phyloP scores from a whole-genome alignment of 2,329 filamentous ascomycete genomes.

The Talaromyces amestolkiae region DNA sequence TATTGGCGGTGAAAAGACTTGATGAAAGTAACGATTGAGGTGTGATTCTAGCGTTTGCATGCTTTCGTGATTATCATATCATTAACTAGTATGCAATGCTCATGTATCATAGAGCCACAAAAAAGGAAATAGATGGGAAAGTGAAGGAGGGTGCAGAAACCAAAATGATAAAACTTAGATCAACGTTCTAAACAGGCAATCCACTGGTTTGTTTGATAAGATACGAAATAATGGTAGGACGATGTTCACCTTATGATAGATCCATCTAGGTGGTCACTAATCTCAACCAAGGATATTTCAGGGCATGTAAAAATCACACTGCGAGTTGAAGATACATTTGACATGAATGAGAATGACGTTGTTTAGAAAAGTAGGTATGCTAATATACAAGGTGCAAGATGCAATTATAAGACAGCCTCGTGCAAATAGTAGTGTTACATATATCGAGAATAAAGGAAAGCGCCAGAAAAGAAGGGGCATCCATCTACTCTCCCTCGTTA shows the following conservation, averaged over 20 bases:
- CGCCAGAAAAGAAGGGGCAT: neutral
- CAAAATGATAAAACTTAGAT: neutral
- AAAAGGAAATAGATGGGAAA: neutral
- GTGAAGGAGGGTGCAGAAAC: neutral
- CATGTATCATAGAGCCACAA: constrained; percentile 12
- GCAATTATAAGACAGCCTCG: constrained; percentile 8
- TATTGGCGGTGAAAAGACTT: neutral
- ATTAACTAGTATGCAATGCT: neutral
- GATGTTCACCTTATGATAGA: neutral
- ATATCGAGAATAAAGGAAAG: constrained; percentile 10
- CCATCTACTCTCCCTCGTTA: constrained; percentile 27
- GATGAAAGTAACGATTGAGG: constrained; percentile 1
- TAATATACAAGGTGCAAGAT: constrained; percentile 26
- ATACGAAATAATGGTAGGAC: neutral
- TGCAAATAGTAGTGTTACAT: constrained; percentile 16
- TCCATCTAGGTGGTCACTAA: too few relatives aligned
- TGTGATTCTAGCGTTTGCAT: neutral
- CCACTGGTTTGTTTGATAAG: neutral
- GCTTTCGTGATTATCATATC: neutral
- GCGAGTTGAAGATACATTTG: constrained; percentile 21
- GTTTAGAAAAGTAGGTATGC: constrained; percentile 21
- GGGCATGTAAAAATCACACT: neutral
- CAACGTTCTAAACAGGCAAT: constrained; percentile 19
- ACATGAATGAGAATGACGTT: constrained; percentile 18
- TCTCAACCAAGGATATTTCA: neutral